A percentile compares a stretch with the other conserved stretches of the same genome.
Conservation (phyloP, 768 basidiomycete species). For the Boletus rubescentipes region DNA sequence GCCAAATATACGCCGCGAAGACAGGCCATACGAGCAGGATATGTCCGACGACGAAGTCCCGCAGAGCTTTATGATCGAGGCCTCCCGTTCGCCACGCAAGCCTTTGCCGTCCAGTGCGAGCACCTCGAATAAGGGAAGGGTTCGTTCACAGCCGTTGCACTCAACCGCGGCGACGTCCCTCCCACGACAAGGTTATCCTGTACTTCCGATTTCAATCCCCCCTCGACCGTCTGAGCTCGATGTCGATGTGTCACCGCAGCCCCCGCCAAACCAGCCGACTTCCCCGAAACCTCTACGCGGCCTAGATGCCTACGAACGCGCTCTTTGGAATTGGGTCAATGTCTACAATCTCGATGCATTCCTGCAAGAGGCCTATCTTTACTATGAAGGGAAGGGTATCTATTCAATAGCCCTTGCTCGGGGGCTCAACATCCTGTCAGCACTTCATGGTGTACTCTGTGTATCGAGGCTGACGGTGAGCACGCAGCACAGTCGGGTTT, state of each 20-base stretch:
- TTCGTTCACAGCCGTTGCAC: conserved; percentile 51
- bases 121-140: conserved; percentile 35
- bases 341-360: conserved; percentile 96
- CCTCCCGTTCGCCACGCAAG: conserved; percentile 43
- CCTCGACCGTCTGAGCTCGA: conserved; percentile 67
- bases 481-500: conserved; percentile 88
- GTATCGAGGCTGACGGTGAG: conserved; percentile 24
- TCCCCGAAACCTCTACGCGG: conserved; percentile 57
- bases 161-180: conserved; percentile 44
- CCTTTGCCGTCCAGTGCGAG: conserved; percentile 30
- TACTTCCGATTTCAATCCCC: conserved; percentile 48
- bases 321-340: conserved; percentile 99
- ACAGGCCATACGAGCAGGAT: conserved; percentile 56
- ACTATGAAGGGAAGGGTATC: conserved; percentile 96
- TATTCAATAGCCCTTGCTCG: conserved; percentile 91
- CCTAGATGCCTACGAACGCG: conserved; percentile 82
- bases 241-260: conserved; percentile 32
- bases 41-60: conserved; percentile 83
- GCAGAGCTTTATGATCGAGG: conserved; percentile 83
- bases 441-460: conserved; percentile 28
- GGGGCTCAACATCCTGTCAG: conserved; percentile 93
- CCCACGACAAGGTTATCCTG: conserved; percentile 38
- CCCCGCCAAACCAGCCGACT: conserved; percentile 20
- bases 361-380: conserved; percentile 91
- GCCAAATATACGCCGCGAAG: conserved; percentile 72